Evolutionary conservation across 176 grass and related monocot genomes (phyloP), one percentile per base, ranked within the genome.

Genomic region (Chrysopogon serrulatus): DNA sequence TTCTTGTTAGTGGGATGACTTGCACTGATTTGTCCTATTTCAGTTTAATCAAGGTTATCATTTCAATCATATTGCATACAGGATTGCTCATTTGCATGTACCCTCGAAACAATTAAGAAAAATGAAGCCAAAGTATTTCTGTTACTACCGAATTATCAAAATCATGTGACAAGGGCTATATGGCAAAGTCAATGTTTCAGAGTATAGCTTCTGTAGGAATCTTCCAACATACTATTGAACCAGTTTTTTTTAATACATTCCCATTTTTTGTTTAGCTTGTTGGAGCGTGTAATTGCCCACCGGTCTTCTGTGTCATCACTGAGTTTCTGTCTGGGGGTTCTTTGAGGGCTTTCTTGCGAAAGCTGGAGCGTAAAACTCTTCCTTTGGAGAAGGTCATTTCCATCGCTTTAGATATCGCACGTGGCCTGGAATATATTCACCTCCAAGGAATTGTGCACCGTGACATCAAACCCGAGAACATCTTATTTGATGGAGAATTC

Each of bases 401-500:
- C 37, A 89, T 99, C 32, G 77, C 90, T 30, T 26, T 99, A 47
- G 89, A 92, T 80, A 91, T 99, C 62, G 88, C 93, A 33, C 74
- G 53, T 27, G 97, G 91, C 53, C 85, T 99, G 84, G 93, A 96
- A 73, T 99, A 99, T 79, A 89, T 99, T 77, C 96, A 99, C 79
- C 92, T 86, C 14, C 90, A 99, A 91, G 93, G 96, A 26, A 70
- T 99, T 74, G 90, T 96, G 39, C 96, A 99, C 39, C 89, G 93
- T 57, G 96, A 99, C 71, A 85, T 99, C 76, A 99, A 99, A 77
- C 93, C 96, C 5, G 96, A 99, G 85, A 99, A 99, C 79, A 96
- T 99, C 78, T 72, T 99, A 21, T 99, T 99, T 75, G 96, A 96
- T 74, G 80, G 86, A 87, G 87, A 99, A 37, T 87, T 83, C 17